A percentile compares a stretch with the other conserved stretches of the same genome.
These are phyloP conservation scores for Adansonia gregorii DNA, from an alignment of 441 rosid species.

Conservation along the genomic window DNA sequence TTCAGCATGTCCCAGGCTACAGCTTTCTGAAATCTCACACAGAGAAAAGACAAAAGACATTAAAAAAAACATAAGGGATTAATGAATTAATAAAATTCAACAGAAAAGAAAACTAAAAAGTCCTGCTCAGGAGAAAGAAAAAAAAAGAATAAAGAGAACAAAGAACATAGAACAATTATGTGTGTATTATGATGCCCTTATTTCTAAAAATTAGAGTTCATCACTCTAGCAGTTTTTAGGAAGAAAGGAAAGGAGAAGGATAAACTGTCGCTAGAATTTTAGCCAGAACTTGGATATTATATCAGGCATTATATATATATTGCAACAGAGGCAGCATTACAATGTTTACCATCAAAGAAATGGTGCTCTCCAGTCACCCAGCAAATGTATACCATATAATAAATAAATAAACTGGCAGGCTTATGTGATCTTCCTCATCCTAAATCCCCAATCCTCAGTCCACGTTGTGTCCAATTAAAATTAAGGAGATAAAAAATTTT, in stretches of 20 bases:
- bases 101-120: not conserved
- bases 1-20: constrained; percentile 95
- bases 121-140: not conserved
- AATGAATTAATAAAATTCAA: not conserved
- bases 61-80: not conserved
- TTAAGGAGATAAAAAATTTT: not conserved
- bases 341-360: constrained; percentile 5
- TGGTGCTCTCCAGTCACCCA: not conserved
- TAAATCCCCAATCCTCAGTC: not conserved
- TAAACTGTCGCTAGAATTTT: not conserved
- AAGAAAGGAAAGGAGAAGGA: not conserved
- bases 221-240: not conserved
- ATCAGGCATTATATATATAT: not conserved
- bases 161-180: not conserved
- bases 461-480: not conserved
- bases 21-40: constrained; percentile 61
- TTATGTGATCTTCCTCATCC: not conserved
- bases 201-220: constrained; percentile 6
- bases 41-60: constrained; percentile 16
- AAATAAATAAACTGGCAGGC: constrained; percentile 11
- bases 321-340: not conserved
- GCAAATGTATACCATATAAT: not conserved
- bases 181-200: not conserved
- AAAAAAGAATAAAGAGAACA: not conserved
- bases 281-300: not conserved